These are phyloP conservation scores for Salix koriyanagi DNA, from an alignment of 345 rosid genomes.

Conservation along the genomic window DNA sequence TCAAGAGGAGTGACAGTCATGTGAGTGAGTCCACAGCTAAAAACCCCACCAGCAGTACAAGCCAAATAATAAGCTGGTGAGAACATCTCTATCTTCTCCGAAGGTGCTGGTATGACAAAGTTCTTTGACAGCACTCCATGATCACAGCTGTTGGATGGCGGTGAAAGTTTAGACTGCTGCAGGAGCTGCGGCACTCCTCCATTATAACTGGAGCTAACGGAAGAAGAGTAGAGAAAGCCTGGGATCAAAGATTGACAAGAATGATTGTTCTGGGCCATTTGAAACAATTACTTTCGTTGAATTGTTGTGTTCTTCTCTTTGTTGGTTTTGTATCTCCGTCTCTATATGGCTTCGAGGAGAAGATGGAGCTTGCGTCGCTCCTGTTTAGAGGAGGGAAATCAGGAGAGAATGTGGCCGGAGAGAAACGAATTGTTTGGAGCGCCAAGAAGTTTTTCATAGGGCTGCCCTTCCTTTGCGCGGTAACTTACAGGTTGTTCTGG, in stretches of 20 bases:
- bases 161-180: not conserved
- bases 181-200: not conserved
- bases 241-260: constrained; percentile 62
- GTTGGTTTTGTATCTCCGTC: not conserved
- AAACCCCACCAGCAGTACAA: constrained; percentile 67
- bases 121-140: constrained; percentile 1
- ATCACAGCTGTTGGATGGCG: constrained; percentile 2
- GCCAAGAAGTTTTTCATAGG: not conserved
- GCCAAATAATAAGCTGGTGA: constrained; percentile 79
- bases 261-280: constrained; percentile 41
- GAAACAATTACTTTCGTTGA: not conserved
- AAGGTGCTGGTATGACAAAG: constrained; percentile 55
- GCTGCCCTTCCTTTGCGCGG: constrained; percentile 7
- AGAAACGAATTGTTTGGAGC: not conserved
- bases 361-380: not conserved
- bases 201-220: not conserved
- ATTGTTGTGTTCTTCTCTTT: not conserved
- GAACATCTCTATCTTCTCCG: constrained; percentile 67
- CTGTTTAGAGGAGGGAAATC: constrained; percentile 13
- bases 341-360: not conserved
- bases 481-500: not conserved
- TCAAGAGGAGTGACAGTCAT: constrained; percentile 88
- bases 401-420: constrained; percentile 8
- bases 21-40: constrained; percentile 86
- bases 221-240: constrained; percentile 59